Evolutionary conservation across 441 rosid species (phyloP).

Genomic region (Hypseocharis bilobata): DNA sequence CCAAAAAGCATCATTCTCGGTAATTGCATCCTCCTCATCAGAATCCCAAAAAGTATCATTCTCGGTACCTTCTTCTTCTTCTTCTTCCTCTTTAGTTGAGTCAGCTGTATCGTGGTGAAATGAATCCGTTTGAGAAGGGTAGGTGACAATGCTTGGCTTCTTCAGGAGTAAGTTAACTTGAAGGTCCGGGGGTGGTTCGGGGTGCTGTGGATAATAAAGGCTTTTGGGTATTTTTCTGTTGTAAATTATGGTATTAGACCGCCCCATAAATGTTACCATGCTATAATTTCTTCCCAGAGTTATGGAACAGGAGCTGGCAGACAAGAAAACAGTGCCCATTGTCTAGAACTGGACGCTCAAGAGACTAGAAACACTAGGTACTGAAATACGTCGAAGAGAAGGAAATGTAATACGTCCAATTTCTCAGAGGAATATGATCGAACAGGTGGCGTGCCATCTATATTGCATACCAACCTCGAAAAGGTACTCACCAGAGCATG

Average conservation of each 20-base stretch:
- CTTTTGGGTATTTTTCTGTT: conserved; percentile 45
- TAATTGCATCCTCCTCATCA: conserved; percentile 4
- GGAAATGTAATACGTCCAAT: not conserved
- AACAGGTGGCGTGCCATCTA: conserved; percentile 15
- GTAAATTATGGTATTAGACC: conserved; percentile 23
- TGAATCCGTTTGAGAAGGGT: conserved; percentile 21
- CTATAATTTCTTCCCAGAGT: not conserved
- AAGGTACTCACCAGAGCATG: no score
- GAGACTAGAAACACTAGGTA: not conserved
- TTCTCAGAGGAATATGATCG: conserved; percentile 18
- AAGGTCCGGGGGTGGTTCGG: conserved; percentile 70
- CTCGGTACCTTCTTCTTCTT: conserved; percentile 9
- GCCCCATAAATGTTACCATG: conserved; percentile 15
- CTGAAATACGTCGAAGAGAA: not conserved
- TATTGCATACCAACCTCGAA: no score
- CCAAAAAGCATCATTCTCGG: conserved; percentile 13
- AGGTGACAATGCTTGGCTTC: conserved; percentile 32
- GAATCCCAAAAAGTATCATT: conserved; percentile 14
- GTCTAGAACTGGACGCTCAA: not conserved
- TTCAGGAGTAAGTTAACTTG: conserved; percentile 68
- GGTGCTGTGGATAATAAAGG: conserved; percentile 50
- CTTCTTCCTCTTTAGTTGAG: conserved; percentile 14
- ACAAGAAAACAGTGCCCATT: conserved; percentile 17
- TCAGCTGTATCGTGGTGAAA: conserved; percentile 12
- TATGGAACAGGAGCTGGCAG: conserved; percentile 1